Percentiles rank a stretch among this genome's conserved stretches.
Conservation (phyloP, 768 basidiomycete species). For the Rhizopogon vulgaris region DNA sequence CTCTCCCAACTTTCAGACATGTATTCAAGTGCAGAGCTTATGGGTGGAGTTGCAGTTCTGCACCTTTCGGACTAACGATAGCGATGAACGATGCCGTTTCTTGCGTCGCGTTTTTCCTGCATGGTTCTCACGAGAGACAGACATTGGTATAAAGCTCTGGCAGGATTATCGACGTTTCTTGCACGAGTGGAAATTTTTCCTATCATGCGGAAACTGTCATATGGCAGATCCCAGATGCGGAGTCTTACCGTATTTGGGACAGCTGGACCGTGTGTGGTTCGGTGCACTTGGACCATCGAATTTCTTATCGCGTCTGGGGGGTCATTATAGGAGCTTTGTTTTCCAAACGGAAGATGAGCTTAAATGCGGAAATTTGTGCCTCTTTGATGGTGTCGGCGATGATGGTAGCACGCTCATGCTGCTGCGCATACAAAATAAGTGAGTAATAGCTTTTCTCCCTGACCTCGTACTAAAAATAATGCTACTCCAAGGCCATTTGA, state of each 20-base stretch:
- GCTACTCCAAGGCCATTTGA: background rate
- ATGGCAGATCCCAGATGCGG: background rate
- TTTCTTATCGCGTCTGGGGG: background rate
- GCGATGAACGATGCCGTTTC: background rate
- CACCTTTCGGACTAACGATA: background rate
- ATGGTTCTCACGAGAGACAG: background rate
- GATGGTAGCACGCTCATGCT: background rate
- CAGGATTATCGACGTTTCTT: background rate
- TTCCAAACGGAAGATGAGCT: background rate
- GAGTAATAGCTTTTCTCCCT: background rate
- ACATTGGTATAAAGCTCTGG: background rate
- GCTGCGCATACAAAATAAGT: background rate
- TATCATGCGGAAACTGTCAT: background rate
- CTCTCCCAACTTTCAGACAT: constrained; percentile 26
- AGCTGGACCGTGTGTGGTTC: background rate
- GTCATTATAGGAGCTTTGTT: background rate
- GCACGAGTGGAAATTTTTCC: background rate
- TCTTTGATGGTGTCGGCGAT: background rate
- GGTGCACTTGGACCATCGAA: background rate
- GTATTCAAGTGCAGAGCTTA: constrained; percentile 25
- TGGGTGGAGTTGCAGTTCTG: constrained; percentile 17
- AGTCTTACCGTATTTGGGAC: background rate
- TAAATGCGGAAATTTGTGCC: background rate
- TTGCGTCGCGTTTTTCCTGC: background rate
- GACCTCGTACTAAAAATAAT: background rate